Evolutionary conservation across 768 basidiomycete genomes (phyloP), one percentile per base, ranked within the genome.

Genomic region (Tricholoma bakamatsutake): DNA sequence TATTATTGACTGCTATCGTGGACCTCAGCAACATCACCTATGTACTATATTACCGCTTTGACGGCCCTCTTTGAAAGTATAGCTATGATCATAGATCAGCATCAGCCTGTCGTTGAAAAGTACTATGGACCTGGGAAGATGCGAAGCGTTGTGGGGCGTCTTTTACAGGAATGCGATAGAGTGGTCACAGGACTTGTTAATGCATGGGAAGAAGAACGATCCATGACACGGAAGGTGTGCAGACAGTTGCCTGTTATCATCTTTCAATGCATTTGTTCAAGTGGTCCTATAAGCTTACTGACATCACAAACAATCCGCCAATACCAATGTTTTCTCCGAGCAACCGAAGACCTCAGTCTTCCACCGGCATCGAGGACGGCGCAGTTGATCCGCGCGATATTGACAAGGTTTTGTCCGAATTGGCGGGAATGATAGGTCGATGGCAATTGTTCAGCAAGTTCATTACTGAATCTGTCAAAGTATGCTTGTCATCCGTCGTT

Each of bases 61-160:
- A 98, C 96, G 2, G 86, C 91, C 5, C 80, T 99, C 1, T 94
- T 98, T 61, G 97, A 99, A 72, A 89, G 87, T 54, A 88, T 99
- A 50, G 97, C 95, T 0, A 83, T 92, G 76, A 93, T 99, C 60
- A 87, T 99, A 18, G 93, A 96, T 63, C 97, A 99, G 65, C 97
- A 99, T 66, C 96, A 97, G 61, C 91, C 93, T 2, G 84, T 99
- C 4, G 95, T 99, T 1, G 96, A 98, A 66, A 98, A 97, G 71
- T 98, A 99, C 71, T 99, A 99, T 64, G 97, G 97, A 0, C 62
- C 69, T 8, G 90, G 93, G 0, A 88, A 88, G 68, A 98, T 98
- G 96, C 73, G 77, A 40, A 80, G 71, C 34, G 93, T 96, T 11
- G 81, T 94, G 2, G 73, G 78, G 21, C 79, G 85, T 42, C 75